Conservation (phyloP, 805 yeast species). For the Nakazawaea ernobii region DNA sequence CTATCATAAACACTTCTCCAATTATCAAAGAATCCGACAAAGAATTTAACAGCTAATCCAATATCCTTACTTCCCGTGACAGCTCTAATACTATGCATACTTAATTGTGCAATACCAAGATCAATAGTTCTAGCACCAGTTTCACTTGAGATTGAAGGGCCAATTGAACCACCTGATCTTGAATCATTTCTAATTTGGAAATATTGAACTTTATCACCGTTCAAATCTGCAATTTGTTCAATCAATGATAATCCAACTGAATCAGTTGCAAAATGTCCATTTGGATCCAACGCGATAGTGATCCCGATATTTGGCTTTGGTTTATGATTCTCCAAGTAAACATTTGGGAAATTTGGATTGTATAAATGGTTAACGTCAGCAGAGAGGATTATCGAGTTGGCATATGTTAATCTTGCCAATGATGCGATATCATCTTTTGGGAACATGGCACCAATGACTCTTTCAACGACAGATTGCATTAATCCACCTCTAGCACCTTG, state of each 20-base stretch:
- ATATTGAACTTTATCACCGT: constrained; percentile 65
- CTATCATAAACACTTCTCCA: constrained; percentile 59
- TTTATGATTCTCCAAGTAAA: constrained; percentile 71
- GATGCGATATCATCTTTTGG: constrained; percentile 18
- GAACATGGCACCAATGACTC: constrained; percentile 37
- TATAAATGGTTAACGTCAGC: constrained; percentile 82
- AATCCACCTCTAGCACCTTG: constrained; percentile 81
- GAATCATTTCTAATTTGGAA: constrained; percentile 85
- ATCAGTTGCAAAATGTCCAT: constrained; percentile 83
- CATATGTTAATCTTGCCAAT: constrained; percentile 20
- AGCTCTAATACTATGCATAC: constrained; percentile 86
- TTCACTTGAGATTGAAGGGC: constrained; percentile 58
- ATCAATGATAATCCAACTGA: constrained; percentile 63
- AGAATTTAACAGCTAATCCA: constrained; percentile 68
- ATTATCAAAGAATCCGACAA: constrained; percentile 58
- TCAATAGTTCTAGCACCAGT: constrained; percentile 77
- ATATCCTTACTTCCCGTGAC: constrained; percentile 74
- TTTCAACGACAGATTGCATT: constrained; percentile 55
- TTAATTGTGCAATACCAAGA: constrained; percentile 74
- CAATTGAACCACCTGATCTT: constrained; percentile 86
- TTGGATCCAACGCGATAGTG: constrained; percentile 66
- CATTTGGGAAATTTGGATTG: constrained; percentile 70
- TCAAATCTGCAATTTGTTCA: constrained; percentile 61
- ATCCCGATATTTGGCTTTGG: constrained; percentile 78
- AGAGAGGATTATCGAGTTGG: constrained; percentile 74